Evolutionary conservation across 2,329 filamentous ascomycete genomes (phyloP), one percentile per base, ranked within the genome.

Genomic region (Emergomyces pasteurianus): DNA sequence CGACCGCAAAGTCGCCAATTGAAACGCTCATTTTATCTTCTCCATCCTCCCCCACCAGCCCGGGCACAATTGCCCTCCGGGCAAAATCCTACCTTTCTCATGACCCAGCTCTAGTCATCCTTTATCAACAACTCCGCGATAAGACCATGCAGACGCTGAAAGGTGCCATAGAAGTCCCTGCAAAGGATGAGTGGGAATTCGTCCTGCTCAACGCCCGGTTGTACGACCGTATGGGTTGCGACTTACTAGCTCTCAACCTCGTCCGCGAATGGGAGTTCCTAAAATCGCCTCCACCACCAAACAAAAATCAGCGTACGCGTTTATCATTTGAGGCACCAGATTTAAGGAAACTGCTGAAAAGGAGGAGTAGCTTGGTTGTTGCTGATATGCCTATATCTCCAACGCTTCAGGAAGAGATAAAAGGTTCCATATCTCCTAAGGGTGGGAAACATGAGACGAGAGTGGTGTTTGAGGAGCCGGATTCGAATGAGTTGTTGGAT

Each of bases 201-300:
- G 85, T 96, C 0, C 77, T 95, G 26, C 90, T 94, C 67, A 96
- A 90, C 59, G 90, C 91, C 18, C 81, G 85, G 59, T 79, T 94
- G 21, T 97, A 92, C 70, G 88, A 88, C 71, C 86, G 90, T 9
- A 96, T 94, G 92, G 92, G 94, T 2, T 95, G 94, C 70, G 92
- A 96, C 73, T 74, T 96, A 9, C 81, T 97, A 0, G 94, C 92
- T 0, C 78, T 97, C 4, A 90, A 95, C 68, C 78, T 97, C 6
- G 87, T 78, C 14, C 70, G 72, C 23, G 72, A 74, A 58, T 79
- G 86, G 88, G 80, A 73, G 77, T 77, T 75, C 59, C 64, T 73
- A 42, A 67, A 66, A 38, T 60, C 61, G 4, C 58, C 65, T 1
- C 60, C 62, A 47, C 67, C 72, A 43, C 79, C 80, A n/a, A 77